Percentiles rank a stretch among this genome's conserved stretches.
These are phyloP conservation scores for Neoboletus magnificus DNA, from an alignment of 768 basidiomycete species.

Conservation along the genomic window DNA sequence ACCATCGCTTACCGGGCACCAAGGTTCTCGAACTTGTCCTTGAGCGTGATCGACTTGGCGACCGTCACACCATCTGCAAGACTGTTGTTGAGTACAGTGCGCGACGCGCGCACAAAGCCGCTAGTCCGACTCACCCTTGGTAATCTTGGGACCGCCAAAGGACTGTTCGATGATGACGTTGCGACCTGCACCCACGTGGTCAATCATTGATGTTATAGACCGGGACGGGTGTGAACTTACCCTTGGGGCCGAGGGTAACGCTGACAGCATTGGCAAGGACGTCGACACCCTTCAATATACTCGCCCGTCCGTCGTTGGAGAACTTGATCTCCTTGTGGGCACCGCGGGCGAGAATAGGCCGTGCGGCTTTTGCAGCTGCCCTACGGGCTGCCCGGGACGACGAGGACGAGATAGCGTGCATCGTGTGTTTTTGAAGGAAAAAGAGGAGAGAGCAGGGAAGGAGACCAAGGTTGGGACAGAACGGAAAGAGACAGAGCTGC, in stretches of 20 bases:
- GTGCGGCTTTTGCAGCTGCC: constrained; percentile 54
- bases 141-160: constrained; percentile 90
- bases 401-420: constrained; percentile 69
- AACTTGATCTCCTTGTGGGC: constrained; percentile 97
- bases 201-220: constrained; percentile 1
- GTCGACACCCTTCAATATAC: constrained; percentile 94
- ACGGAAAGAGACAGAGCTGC: constrained; percentile 2
- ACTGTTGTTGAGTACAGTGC: constrained; percentile 1
- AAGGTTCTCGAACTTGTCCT: constrained; percentile 99
- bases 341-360: constrained; percentile 59
- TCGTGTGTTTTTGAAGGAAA: constrained; percentile 30
- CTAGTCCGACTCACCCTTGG: constrained; percentile 68
- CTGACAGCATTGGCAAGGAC: constrained; percentile 95
- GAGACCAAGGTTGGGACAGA: not conserved
- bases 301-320: constrained; percentile 90
- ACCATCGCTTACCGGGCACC: constrained; percentile 78
- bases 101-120: not conserved
- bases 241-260: constrained; percentile 96
- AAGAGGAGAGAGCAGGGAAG: not conserved
- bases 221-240: constrained; percentile 36
- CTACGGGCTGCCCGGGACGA: constrained; percentile 69
- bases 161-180: constrained; percentile 98
- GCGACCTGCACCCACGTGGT: constrained; percentile 53
- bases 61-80: constrained; percentile 92
- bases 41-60: constrained; percentile 88